These are phyloP conservation scores for Scheffersomyces ergatensis DNA, from an alignment of 805 yeast genomes.

Conservation along the genomic window DNA sequence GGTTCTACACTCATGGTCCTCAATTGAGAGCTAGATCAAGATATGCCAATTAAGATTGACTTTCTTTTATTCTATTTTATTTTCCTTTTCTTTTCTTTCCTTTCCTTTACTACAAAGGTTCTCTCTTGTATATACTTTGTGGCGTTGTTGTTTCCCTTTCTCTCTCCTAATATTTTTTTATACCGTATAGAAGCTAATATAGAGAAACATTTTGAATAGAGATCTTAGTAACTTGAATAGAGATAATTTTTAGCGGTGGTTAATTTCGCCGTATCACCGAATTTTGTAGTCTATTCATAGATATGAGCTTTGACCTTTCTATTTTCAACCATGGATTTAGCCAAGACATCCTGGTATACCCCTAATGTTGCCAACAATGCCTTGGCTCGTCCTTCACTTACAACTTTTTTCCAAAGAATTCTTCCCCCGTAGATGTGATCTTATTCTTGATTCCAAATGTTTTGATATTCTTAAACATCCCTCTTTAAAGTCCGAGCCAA, in stretches of 20 bases:
- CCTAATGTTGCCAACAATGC: conserved; percentile 66
- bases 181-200: too few relatives aligned
- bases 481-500: conserved; percentile 65
- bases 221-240: too few relatives aligned
- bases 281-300: conserved; percentile 65
- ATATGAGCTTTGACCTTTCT: conserved; percentile 62
- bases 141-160: too few relatives aligned
- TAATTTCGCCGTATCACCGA: conserved; percentile 52
- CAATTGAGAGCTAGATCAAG: conserved; percentile 38
- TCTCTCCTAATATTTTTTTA: too few relatives aligned
- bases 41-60: conserved; percentile 21
- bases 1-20: conserved; percentile 40
- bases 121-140: too few relatives aligned
- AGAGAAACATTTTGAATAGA: too few relatives aligned
- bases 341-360: conserved; percentile 63
- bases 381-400: conserved; percentile 65
- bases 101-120: too few relatives aligned
- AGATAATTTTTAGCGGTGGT: conserved; percentile 55
- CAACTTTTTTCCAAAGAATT: conserved; percentile 60
- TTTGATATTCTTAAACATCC: conserved; percentile 63
- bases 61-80: too few relatives aligned
- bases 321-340: conserved; percentile 58
- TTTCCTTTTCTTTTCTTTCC: too few relatives aligned
- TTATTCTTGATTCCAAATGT: conserved; percentile 47
- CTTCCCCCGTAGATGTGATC: conserved; percentile 48